Percentiles rank a stretch among this genome's conserved stretches.
These are phyloP conservation scores for Microstegium vimineum DNA, from an alignment of 176 grass and related monocot genomes.

Conservation along the genomic window DNA sequence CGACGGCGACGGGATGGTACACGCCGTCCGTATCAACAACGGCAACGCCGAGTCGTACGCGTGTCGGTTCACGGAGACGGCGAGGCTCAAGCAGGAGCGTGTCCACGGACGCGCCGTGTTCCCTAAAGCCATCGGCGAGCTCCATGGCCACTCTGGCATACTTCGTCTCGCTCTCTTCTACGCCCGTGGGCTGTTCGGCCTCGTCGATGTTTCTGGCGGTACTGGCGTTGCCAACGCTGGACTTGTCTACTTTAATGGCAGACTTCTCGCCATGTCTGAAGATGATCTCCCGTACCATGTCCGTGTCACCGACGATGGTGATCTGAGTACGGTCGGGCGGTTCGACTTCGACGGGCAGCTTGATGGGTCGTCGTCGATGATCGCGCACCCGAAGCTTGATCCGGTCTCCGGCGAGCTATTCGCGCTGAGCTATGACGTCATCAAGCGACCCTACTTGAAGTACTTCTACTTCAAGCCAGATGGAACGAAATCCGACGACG, in stretches of 20 bases:
- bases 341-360: constrained; percentile 84
- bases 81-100: constrained; percentile 54
- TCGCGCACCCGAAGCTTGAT: constrained; percentile 85
- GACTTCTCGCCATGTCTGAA: constrained; percentile 95
- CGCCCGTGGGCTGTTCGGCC: constrained; percentile 50
- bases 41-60: constrained; percentile 63
- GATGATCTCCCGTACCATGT: constrained; percentile 92
- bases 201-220: constrained; percentile 57
- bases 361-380: constrained; percentile 33
- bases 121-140: constrained; percentile 95
- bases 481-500: constrained; percentile 59
- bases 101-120: constrained; percentile 34
- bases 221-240: constrained; percentile 93
- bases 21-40: constrained; percentile 59
- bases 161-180: constrained; percentile 65
- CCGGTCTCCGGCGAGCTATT: constrained; percentile 63
- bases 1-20: constrained; percentile 95
- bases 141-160: constrained; percentile 81
- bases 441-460: constrained; percentile 62
- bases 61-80: constrained; percentile 77
- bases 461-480: constrained; percentile 71
- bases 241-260: constrained; percentile 70
- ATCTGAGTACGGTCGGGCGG: constrained; percentile 50
- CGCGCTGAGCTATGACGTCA: constrained; percentile 83
- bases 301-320: constrained; percentile 37